Evolutionary conservation across 192 early-diverging fungal species (phyloP).

Genomic region (Haplosporangium gracile): DNA sequence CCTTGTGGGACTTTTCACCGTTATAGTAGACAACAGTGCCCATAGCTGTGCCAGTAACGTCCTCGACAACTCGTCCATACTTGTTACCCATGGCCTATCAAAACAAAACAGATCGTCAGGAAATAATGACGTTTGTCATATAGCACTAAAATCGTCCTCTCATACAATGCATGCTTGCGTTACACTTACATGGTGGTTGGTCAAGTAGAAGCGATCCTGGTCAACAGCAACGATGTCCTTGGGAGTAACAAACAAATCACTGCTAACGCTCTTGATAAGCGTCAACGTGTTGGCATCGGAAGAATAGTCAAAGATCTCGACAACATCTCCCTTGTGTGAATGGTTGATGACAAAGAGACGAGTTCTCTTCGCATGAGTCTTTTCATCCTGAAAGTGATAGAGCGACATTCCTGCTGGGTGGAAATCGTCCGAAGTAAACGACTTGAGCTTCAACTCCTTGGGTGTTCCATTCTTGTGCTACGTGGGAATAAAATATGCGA

Average conservation of each 20-base stretch:
- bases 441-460: slow-evolving; percentile 28
- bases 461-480: slow-evolving; percentile 32
- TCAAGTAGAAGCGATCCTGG: slow-evolving; percentile 45
- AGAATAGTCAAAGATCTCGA: slow-evolving; percentile 54
- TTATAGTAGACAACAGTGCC: slow-evolving; percentile 50
- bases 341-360: slow-evolving; percentile 56
- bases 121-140: not conserved
- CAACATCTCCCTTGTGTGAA: slow-evolving; percentile 48
- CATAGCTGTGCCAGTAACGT: slow-evolving; percentile 26
- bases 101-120: not conserved
- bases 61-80: slow-evolving; percentile 39
- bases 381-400: slow-evolving; percentile 24
- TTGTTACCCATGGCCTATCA: slow-evolving; percentile 25
- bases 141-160: not conserved
- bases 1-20: slow-evolving; percentile 25
- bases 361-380: slow-evolving; percentile 19
- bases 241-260: slow-evolving; percentile 39
- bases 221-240: slow-evolving; percentile 44
- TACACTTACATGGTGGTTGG: slow-evolving; percentile 44
- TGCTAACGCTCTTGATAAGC: slow-evolving; percentile 37
- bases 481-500: not conserved
- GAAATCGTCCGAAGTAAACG: slow-evolving; percentile 29
- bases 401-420: slow-evolving; percentile 54
- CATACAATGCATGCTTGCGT: not conserved
- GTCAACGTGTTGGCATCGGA: slow-evolving; percentile 17